These are phyloP conservation scores for Penicillium sp. DNA, from an alignment of 2,329 filamentous ascomycete species.

Conservation along the genomic window DNA sequence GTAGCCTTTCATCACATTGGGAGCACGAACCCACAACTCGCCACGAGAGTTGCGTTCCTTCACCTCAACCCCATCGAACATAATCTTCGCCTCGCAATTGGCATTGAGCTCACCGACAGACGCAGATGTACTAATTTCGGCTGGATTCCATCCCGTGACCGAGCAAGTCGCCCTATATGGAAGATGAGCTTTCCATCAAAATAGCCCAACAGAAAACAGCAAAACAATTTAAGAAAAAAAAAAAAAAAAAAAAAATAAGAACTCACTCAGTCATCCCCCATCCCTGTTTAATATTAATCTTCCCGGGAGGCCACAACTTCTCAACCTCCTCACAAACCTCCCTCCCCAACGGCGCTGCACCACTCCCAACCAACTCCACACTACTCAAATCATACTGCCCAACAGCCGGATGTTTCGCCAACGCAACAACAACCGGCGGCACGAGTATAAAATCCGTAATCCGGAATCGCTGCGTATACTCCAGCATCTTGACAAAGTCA, in stretches of 20 bases:
- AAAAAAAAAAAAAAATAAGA: no score
- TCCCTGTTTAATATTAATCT: constrained; percentile 56
- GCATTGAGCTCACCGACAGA: constrained; percentile 57
- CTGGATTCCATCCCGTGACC: constrained; percentile 55
- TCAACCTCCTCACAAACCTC: constrained; percentile 52
- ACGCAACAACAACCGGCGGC: constrained; percentile 63
- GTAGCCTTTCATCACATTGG: constrained; percentile 67
- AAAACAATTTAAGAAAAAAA: no score
- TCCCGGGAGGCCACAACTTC: constrained; percentile 44
- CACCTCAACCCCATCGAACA: constrained; percentile 43
- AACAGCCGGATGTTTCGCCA: constrained; percentile 62
- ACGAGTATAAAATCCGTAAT: constrained; percentile 61
- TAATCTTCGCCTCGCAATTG: constrained; percentile 61
- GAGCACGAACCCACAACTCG: constrained; percentile 64
- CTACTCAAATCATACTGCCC: constrained; percentile 60
- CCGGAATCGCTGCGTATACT: constrained; percentile 57
- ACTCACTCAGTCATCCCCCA: constrained; percentile 78
- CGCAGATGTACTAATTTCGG: constrained; percentile 35
- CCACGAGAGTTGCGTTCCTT: constrained; percentile 51
- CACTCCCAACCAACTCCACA: constrained; percentile 51
- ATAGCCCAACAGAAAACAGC: not conserved
- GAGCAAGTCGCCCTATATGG: constrained; percentile 54
- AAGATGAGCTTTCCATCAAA: not conserved
- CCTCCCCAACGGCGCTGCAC: constrained; percentile 58
- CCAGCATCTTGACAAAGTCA: constrained; percentile 63